Conservation (phyloP, 441 rosid species). For the Croton setiger region DNA sequence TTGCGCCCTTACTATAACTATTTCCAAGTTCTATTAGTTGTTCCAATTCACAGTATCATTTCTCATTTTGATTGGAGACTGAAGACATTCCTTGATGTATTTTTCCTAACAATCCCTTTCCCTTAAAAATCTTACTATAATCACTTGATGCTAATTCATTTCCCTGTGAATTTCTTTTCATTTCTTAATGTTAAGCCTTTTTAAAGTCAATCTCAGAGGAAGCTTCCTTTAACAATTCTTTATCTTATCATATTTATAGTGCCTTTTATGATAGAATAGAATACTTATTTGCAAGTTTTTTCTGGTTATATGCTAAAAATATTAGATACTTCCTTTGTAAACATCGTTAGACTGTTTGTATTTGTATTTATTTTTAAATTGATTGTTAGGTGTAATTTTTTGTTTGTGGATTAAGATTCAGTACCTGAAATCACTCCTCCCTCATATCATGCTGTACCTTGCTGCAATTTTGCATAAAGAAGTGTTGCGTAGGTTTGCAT, state of each 20-base stretch:
- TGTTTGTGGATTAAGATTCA: neutral
- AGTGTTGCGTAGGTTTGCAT: neutral
- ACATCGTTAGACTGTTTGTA: neutral
- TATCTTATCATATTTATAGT: neutral
- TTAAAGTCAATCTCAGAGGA: neutral
- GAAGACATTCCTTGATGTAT: neutral
- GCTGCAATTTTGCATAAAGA: neutral
- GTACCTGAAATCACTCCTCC: neutral
- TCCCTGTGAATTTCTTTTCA: neutral
- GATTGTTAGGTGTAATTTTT: neutral
- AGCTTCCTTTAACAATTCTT: constrained; percentile 12
- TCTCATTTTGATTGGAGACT: neutral
- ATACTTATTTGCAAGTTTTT: constrained; percentile 11
- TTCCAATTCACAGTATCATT: neutral
- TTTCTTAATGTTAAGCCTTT: neutral
- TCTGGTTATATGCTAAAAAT: neutral
- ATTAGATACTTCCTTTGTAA: constrained; percentile 7
- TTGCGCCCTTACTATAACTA: neutral
- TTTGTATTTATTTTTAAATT: neutral
- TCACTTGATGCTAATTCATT: neutral
- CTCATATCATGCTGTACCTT: neutral
- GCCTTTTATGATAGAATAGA: neutral
- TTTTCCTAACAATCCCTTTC: neutral
- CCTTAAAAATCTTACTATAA: neutral
- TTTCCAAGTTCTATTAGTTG: neutral